phyloP scores from a whole-genome alignment of 352 stramenopile species.

The Halophytophthora polymorphica region DNA sequence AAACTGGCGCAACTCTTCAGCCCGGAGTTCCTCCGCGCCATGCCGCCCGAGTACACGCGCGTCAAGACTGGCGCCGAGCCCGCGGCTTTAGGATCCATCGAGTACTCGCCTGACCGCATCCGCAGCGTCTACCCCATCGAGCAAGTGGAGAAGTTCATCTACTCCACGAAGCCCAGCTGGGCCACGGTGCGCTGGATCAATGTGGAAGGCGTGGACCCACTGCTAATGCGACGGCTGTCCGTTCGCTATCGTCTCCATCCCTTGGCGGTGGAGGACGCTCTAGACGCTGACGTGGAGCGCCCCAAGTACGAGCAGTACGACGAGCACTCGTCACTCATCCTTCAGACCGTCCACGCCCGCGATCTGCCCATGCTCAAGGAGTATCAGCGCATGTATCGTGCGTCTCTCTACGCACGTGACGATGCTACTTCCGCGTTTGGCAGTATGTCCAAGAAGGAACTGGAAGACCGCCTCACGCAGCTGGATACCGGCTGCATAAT shows the following conservation, averaged over 20 bases:
- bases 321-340: slow-evolving; percentile 74
- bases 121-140: slow-evolving; percentile 69
- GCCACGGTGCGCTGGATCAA: slow-evolving; percentile 83
- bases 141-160: slow-evolving; percentile 80
- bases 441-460: slow-evolving; percentile 58
- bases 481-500: slow-evolving; percentile 60
- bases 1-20: slow-evolving; percentile 88
- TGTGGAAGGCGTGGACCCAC: slow-evolving; percentile 55
- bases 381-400: slow-evolving; percentile 75
- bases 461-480: too few species aligned
- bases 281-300: slow-evolving; percentile 74
- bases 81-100: slow-evolving; percentile 53
- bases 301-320: slow-evolving; percentile 88
- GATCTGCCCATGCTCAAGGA: slow-evolving; percentile 49
- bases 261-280: slow-evolving; percentile 77
- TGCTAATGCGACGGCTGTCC: slow-evolving; percentile 67
- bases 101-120: slow-evolving; percentile 78
- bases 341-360: slow-evolving; percentile 60
- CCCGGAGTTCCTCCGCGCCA: slow-evolving; percentile 42
- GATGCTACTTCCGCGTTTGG: slow-evolving; percentile 53
- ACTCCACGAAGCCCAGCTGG: slow-evolving; percentile 73
- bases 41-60: slow-evolving; percentile 18
- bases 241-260: slow-evolving; percentile 85
- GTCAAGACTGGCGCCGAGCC: slow-evolving; percentile 16
- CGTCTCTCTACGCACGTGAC: slow-evolving; percentile 57